A percentile compares a stretch with the other conserved stretches of the same genome.
These are phyloP conservation scores for Vitrella brassicaformis DNA, from an alignment of 73 alveolate species.

Conservation along the genomic window DNA sequence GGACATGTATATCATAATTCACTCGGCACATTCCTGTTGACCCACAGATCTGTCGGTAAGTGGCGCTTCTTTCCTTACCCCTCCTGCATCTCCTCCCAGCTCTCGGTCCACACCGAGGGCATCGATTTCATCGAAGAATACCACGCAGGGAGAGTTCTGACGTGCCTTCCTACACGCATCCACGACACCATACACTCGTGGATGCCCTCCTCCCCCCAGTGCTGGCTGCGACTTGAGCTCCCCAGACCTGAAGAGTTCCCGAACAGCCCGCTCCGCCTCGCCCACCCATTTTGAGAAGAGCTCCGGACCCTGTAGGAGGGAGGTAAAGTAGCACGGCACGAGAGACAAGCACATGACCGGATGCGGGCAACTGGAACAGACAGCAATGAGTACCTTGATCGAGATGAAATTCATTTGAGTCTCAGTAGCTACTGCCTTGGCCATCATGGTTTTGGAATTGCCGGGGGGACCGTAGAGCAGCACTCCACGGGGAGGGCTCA, in stretches of 20 bases:
- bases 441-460: slow-evolving; percentile 96
- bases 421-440: slow-evolving; percentile 99
- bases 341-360: background rate
- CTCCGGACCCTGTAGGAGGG: slow-evolving; percentile 84
- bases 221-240: background rate
- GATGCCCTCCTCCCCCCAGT: background rate
- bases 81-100: slow-evolving; percentile 47
- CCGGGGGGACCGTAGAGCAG: slow-evolving; percentile 97
- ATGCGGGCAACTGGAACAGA: no score
- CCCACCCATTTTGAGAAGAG: slow-evolving; percentile 98
- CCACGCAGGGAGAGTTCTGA: slow-evolving; percentile 87
- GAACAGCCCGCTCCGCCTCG: slow-evolving; percentile 95
- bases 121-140: slow-evolving; percentile 96
- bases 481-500: slow-evolving; percentile 77
- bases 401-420: slow-evolving; percentile 93
- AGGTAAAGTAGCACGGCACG: background rate
- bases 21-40: no score
- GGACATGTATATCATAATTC: no score
- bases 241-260: slow-evolving; percentile 87
- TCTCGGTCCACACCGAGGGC: slow-evolving; percentile 81
- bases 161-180: slow-evolving; percentile 71
- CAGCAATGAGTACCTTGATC: slow-evolving; percentile 72
- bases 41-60: no score
- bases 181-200: background rate
- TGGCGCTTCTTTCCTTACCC: no score